phyloP scores from a whole-genome alignment of 2,329 filamentous ascomycete genomes.

The Chrysosporium keratinophilum region DNA sequence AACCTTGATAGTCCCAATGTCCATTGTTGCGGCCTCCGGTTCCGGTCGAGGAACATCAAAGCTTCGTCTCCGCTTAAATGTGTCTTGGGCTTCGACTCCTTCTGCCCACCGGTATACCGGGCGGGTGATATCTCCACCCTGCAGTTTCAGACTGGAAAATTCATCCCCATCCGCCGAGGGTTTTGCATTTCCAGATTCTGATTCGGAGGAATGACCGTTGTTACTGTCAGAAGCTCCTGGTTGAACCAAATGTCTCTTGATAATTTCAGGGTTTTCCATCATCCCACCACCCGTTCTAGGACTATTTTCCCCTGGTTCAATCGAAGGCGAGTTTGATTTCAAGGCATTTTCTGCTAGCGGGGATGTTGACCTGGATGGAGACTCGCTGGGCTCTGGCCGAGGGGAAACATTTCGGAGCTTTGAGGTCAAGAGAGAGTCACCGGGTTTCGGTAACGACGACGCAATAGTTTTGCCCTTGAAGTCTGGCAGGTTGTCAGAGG shows the following conservation, averaged over 20 bases:
- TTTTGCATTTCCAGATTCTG: slow-evolving; percentile 17
- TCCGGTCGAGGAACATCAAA: slow-evolving; percentile 68
- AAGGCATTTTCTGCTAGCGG: slow-evolving; percentile 37
- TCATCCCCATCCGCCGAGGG: slow-evolving; percentile 50
- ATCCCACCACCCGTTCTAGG: slow-evolving; percentile 45
- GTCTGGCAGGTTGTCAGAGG: slow-evolving; percentile 46
- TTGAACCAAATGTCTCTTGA: slow-evolving; percentile 78
- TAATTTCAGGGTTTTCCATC: slow-evolving; percentile 81
- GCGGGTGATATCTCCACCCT: slow-evolving; percentile 87
- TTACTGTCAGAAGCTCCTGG: slow-evolving; percentile 35
- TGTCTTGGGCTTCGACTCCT: slow-evolving; percentile 59
- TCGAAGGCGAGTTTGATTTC: slow-evolving; percentile 76
- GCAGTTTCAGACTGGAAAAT: slow-evolving; percentile 85
- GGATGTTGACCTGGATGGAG: not conserved
- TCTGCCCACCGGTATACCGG: slow-evolving; percentile 97
- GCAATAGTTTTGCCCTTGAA: slow-evolving; percentile 51
- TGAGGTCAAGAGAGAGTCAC: slow-evolving; percentile 76
- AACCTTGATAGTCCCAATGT: slow-evolving; percentile 83
- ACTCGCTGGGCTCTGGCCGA: not conserved
- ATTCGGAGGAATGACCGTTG: slow-evolving; percentile 24
- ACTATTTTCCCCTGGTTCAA: slow-evolving; percentile 40
- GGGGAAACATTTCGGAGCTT: slow-evolving; percentile 51
- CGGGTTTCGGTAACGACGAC: slow-evolving; percentile 60
- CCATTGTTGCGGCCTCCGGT: slow-evolving; percentile 66
- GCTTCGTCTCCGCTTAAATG: slow-evolving; percentile 66